Percentiles rank a stretch among this genome's conserved stretches.
Evolutionary conservation across 306 rosid species (phyloP).

Genomic region (Inga leiocalycina): DNA sequence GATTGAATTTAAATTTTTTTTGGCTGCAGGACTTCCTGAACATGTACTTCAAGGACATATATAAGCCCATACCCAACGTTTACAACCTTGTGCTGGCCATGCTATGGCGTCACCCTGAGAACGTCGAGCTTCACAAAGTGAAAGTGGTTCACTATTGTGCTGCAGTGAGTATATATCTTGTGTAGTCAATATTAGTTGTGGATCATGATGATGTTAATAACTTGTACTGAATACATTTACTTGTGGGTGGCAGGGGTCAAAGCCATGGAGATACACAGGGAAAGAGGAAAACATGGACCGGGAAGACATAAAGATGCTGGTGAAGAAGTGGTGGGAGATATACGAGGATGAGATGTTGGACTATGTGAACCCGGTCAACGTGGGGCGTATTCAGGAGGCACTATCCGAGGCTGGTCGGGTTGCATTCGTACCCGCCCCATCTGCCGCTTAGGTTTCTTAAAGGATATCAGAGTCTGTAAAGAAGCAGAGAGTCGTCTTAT

Average conservation of each 20-base stretch:
- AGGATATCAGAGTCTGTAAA: background rate
- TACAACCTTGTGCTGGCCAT: constrained; percentile 78
- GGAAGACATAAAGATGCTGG: constrained; percentile 72
- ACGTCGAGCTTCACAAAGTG: constrained; percentile 58
- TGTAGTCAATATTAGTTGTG: background rate
- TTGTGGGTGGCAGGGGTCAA: constrained; percentile 63
- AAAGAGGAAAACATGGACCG: constrained; percentile 79
- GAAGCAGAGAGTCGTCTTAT: background rate
- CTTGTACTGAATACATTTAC: background rate
- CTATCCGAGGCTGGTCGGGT: constrained; percentile 31
- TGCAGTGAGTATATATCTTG: constrained; percentile 48
- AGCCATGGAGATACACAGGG: constrained; percentile 92
- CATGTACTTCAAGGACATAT: constrained; percentile 60
- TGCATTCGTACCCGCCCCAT: constrained; percentile 40
- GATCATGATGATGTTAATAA: background rate
- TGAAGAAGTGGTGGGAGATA: constrained; percentile 79
- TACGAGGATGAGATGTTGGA: constrained; percentile 73
- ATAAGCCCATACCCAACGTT: constrained; percentile 57
- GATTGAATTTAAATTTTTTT: background rate
- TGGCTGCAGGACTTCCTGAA: constrained; percentile 67
- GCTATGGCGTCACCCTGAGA: constrained; percentile 88
- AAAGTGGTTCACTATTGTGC: constrained; percentile 91
- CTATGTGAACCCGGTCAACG: constrained; percentile 16
- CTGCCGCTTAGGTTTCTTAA: constrained; percentile 48
- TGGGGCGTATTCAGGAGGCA: constrained; percentile 29